Evolutionary conservation across 805 yeast genomes (phyloP), one percentile per base, ranked within the genome.

Genomic region (Brettanomyces bruxellensis): DNA sequence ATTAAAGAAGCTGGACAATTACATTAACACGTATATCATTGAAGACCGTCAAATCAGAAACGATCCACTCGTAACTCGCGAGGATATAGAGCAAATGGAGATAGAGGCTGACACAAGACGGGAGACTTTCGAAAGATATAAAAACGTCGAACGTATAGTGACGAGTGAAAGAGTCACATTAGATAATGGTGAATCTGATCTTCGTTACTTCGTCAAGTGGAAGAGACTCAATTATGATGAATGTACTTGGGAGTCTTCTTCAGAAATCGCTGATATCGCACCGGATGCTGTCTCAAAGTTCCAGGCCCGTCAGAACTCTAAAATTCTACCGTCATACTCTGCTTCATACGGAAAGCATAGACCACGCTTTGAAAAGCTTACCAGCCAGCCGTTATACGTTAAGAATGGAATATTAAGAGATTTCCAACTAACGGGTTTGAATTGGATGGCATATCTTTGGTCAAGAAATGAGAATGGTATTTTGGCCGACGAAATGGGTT

Each of bases 381-480:
- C 76, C 28, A 75, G 74, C 45, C 99, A 93, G 66, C 99, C 99
- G 1, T 73, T 81, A 12, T 93, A 84, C 59, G 82, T 93, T 53
- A 89, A 89, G 61, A 82, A 84, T 58, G 96, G 97, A 44, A 93
- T 85, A 62, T 73, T 93, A 52, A 79, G 99, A 63, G 99, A 93
- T 68, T 93, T 93, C 76, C 99, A 93, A 70, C 75, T 93, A 63
- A 93, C 99, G 0, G 99, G 99, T 47, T 75, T 93, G 51, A 93
- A 93, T 66, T 93, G 99, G 99, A 93, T 93, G 99, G 99, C 99
- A 0, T 93, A 91, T 62, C 70, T 93, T 50, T 93, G 99, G 99
- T 87, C 96, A 4, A 78, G 97, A 58, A 87, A 91, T 65, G 97
- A 93, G 68, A 93, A 93, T 64, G 98, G 99, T 47, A 93, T 93